Percentiles rank a stretch among this genome's conserved stretches.
These are phyloP conservation scores for Stephania yunnanensis DNA, from an alignment of 164 flowering plant species.

Conservation along the genomic window DNA sequence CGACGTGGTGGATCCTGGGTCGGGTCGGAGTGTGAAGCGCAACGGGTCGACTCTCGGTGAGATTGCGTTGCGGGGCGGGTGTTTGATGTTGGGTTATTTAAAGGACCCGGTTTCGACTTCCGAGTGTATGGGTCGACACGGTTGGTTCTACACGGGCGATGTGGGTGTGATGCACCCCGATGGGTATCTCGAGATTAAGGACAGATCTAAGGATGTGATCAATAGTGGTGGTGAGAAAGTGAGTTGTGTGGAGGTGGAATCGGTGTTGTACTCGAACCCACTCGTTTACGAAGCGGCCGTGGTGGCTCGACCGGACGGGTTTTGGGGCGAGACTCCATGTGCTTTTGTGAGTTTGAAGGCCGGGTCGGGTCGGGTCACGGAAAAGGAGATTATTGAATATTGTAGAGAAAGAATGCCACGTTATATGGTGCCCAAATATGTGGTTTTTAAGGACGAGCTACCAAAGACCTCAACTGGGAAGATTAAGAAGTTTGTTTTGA, in stretches of 20 bases:
- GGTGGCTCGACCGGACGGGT: slow-evolving; percentile 75
- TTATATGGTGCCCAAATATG: slow-evolving; percentile 43
- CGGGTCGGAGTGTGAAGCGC: slow-evolving; percentile 54
- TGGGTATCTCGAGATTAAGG: slow-evolving; percentile 84
- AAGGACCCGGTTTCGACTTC: slow-evolving; percentile 51
- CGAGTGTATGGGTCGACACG: slow-evolving; percentile 43
- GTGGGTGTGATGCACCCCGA: slow-evolving; percentile 77
- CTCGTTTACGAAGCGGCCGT: slow-evolving; percentile 33
- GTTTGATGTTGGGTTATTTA: slow-evolving; percentile 81
- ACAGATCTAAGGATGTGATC: slow-evolving; percentile 79
- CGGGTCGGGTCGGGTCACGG: slow-evolving; percentile 6
- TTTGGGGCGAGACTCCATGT: slow-evolving; percentile 87
- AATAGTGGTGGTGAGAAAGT: slow-evolving; percentile 67
- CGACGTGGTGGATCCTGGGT: slow-evolving; percentile 52
- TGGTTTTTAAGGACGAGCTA: slow-evolving; percentile 41
- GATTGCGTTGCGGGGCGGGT: slow-evolving; percentile 66
- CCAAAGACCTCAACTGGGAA: slow-evolving; percentile 71
- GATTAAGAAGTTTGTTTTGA: slow-evolving; percentile 43
- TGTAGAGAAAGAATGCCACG: slow-evolving; percentile 30
- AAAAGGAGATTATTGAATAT: slow-evolving; percentile 38
- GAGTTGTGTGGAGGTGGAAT: no score
- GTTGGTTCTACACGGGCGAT: slow-evolving; percentile 35
- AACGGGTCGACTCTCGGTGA: slow-evolving; percentile 73
- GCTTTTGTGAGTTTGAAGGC: slow-evolving; percentile 41
- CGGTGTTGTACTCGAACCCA: no score